These are phyloP conservation scores for Acacia concinna DNA, from an alignment of 331 rosid genomes.

Conservation along the genomic window DNA sequence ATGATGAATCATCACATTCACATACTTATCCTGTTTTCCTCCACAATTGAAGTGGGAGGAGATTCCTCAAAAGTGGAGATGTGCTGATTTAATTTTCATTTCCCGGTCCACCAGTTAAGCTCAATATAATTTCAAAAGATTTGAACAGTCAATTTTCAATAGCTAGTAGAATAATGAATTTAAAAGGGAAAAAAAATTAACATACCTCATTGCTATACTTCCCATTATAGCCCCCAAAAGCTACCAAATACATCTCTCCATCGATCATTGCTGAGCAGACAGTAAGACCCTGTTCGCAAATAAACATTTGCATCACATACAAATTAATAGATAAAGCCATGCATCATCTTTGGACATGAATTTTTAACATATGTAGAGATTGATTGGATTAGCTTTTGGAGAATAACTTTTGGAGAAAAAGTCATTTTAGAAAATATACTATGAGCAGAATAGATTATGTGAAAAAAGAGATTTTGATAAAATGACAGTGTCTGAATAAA, in stretches of 20 bases:
- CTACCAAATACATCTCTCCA: conserved; percentile 72
- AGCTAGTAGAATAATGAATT: conserved; percentile 6
- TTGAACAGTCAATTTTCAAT: not conserved
- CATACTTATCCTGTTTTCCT: not conserved
- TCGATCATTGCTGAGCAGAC: conserved; percentile 68
- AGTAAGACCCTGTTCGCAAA: conserved; percentile 76
- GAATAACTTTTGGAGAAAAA: too few relatives aligned
- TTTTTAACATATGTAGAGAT: conserved; percentile 26
- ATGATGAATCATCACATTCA: not conserved
- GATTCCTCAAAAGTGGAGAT: not conserved
- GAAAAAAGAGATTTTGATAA: too few relatives aligned
- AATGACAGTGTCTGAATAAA: too few relatives aligned
- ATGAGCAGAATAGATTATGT: too few relatives aligned
- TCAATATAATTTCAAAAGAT: not conserved
- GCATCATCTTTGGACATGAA: conserved; percentile 18
- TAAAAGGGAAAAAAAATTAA: not conserved
- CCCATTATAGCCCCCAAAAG: conserved; percentile 98
- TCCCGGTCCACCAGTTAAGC: not conserved
- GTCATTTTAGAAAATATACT: too few relatives aligned
- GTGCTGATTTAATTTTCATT: not conserved
- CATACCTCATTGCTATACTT: conserved; percentile 92
- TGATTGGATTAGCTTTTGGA: too few relatives aligned
- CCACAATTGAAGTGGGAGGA: not conserved
- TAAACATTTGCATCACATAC: conserved; percentile 15
- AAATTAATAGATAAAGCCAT: conserved; percentile 26